phyloP scores from a whole-genome alignment of 2,329 filamentous ascomycete genomes.

The Karstenula rhodostoma region DNA sequence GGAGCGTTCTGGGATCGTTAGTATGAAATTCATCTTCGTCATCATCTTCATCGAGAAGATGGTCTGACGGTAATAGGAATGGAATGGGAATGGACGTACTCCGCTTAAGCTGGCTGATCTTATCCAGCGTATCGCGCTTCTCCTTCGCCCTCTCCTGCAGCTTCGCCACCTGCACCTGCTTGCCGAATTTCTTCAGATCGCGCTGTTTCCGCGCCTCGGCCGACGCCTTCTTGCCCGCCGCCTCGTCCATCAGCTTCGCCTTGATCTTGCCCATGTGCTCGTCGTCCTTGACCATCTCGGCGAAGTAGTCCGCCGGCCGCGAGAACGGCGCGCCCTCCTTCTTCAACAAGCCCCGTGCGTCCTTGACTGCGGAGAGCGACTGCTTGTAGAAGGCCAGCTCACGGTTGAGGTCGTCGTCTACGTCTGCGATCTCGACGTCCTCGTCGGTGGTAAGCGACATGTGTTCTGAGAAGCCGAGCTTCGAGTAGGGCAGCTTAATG shows the following conservation, averaged over 20 bases:
- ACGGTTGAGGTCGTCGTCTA: constrained; percentile 89
- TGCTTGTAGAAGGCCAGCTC: constrained; percentile 95
- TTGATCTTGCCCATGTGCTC: constrained; percentile 98
- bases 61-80: too few relatives aligned
- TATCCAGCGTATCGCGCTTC: constrained; percentile 92
- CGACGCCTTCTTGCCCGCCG: constrained; percentile 88
- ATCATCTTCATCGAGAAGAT: too few relatives aligned
- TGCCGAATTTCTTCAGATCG: constrained; percentile 98
- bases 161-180: constrained; percentile 96
- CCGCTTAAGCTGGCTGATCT: constrained; percentile 93
- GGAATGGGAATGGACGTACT: constrained; percentile 67
- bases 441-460: constrained; percentile 76
- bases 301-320: constrained; percentile 93
- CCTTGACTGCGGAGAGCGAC: constrained; percentile 78
- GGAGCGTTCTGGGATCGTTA: constrained; percentile 76
- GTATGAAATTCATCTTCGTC: too few relatives aligned
- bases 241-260: constrained; percentile 90
- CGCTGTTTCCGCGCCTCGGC: constrained; percentile 90
- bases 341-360: constrained; percentile 76
- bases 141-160: constrained; percentile 91
- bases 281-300: constrained; percentile 98
- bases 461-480: constrained; percentile 82
- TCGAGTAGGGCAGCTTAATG: constrained; percentile 73
- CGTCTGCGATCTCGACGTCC: constrained; percentile 78
- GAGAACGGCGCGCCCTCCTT: constrained; percentile 87